Base-by-base conservation (phyloP, 352 stramenopile species). In the Ophiocytium majus region DNA sequence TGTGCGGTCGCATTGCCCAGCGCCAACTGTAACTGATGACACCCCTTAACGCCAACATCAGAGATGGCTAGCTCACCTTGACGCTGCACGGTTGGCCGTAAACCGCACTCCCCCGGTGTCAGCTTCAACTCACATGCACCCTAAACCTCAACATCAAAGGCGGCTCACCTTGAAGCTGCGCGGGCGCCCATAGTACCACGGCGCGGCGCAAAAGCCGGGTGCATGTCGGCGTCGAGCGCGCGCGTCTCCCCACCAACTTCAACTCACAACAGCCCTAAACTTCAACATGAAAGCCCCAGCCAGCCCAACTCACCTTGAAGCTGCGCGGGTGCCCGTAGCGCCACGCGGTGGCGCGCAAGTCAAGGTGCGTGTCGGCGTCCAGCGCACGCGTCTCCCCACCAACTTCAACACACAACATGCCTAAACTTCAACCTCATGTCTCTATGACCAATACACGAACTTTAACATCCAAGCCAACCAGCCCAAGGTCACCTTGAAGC, bases 401-500 rank as follows among this genome's bases (percentile, higher is more conserved):
- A 78, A 78, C 32, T 78, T 57, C 43, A 57, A 57, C 43, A 14
- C n/a, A n/a, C n/a, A n/a, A n/a, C n/a, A n/a, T n/a, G n/a, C n/a
- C n/a, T n/a, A n/a, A n/a, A n/a, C n/a, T n/a, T n/a, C n/a, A n/a
- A n/a, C n/a, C n/a, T n/a, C n/a, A n/a, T n/a, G n/a, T n/a, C n/a
- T n/a, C n/a, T n/a, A n/a, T n/a, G n/a, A n/a, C n/a, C n/a, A n/a
- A n/a, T n/a, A n/a, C n/a, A n/a, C n/a, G n/a, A n/a, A n/a, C n/a
- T n/a, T n/a, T n/a, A n/a, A n/a, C n/a, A n/a, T n/a, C n/a, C n/a
- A n/a, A n/a, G n/a, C n/a, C n/a, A n/a, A n/a, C n/a, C n/a, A n/a
- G n/a, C n/a, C n/a, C n/a, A n/a, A n/a, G n/a, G n/a, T n/a, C 35
- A 78, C 66, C 66, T 78, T 78, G 35, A 78, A 78, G 35, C 32